Evolutionary conservation across 2,329 filamentous ascomycete species (phyloP).

Genomic region (Venturia asperata): DNA sequence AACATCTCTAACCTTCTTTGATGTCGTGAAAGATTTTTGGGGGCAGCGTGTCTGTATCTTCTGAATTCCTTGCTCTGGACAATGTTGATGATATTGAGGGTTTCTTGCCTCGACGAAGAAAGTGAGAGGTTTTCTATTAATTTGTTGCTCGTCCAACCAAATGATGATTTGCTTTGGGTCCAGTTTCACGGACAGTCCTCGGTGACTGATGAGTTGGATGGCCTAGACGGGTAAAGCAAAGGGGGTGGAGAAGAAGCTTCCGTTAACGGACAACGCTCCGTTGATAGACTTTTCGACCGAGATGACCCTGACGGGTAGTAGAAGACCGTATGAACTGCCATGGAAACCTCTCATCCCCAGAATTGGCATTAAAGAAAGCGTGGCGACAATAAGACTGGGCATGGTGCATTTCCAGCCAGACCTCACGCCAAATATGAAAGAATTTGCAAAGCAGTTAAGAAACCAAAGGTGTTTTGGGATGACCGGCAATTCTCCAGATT

Average conservation of each 20-base stretch:
- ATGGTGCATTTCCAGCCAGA: neutral
- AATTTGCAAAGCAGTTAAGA: too few species aligned
- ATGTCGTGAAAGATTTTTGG: neutral
- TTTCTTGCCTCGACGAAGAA: neutral
- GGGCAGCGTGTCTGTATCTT: neutral
- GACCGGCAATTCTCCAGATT: neutral
- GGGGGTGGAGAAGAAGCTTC: constrained; percentile 1
- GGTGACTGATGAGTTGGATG: neutral
- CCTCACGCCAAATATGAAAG: neutral
- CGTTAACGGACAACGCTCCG: neutral
- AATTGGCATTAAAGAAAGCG: neutral
- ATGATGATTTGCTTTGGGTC: constrained; percentile 7
- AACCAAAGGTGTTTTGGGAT: neutral
- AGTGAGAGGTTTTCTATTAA: neutral
- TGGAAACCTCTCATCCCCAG: neutral
- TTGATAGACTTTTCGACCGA: constrained; percentile 3
- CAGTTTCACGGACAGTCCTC: neutral
- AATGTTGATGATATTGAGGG: neutral
- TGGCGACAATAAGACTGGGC: neutral
- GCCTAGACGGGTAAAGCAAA: neutral
- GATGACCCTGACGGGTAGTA: neutral
- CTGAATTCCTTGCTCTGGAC: neutral
- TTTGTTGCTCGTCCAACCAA: constrained; percentile 10
- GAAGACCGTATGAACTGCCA: neutral
- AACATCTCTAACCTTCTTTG: neutral